phyloP scores from a whole-genome alignment of 495 filamentous ascomycete genomes.

The Neurospora cerealis region DNA sequence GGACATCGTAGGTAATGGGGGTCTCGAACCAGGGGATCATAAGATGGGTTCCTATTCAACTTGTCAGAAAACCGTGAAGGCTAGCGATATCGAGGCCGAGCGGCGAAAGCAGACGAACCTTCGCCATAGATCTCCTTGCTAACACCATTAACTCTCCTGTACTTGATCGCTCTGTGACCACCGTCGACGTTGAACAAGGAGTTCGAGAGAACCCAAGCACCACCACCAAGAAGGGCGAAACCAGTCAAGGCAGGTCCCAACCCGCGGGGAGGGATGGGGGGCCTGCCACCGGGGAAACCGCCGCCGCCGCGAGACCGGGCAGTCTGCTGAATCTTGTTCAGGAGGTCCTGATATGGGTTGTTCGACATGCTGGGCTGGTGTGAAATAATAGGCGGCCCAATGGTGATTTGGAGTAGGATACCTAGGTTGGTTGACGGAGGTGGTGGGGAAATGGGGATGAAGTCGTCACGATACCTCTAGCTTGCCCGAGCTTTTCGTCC shows the following conservation, averaged over 20 bases:
- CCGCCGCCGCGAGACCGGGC: conserved; percentile 16
- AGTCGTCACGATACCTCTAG: not conserved
- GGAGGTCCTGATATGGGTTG: conserved; percentile 36
- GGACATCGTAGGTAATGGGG: conserved; percentile 92
- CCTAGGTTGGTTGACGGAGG: not conserved
- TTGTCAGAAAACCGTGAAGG: not conserved
- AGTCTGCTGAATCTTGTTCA: conserved; percentile 22
- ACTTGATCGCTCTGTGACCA: conserved; percentile 98
- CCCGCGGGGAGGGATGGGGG: conserved; percentile 14
- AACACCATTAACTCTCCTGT: conserved; percentile 86
- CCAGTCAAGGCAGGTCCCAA: conserved; percentile 23
- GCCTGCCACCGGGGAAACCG: conserved; percentile 31
- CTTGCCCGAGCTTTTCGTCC: not conserved
- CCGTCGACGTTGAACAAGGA: conserved; percentile 98
- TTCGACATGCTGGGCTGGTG: conserved; percentile 33
- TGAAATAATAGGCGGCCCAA: not conserved
- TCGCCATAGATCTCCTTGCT: conserved; percentile 92
- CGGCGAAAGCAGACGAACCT: conserved; percentile 47
- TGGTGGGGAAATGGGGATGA: not conserved
- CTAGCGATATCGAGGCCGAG: not conserved
- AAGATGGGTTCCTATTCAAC: conserved; percentile 70
- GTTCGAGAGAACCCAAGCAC: conserved; percentile 55
- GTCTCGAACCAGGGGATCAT: conserved; percentile 95
- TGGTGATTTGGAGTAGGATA: conserved; percentile 7
- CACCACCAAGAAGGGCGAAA: conserved; percentile 51